Evolutionary conservation across 805 yeast species (phyloP).

Genomic region (Teunomyces pallodes): DNA sequence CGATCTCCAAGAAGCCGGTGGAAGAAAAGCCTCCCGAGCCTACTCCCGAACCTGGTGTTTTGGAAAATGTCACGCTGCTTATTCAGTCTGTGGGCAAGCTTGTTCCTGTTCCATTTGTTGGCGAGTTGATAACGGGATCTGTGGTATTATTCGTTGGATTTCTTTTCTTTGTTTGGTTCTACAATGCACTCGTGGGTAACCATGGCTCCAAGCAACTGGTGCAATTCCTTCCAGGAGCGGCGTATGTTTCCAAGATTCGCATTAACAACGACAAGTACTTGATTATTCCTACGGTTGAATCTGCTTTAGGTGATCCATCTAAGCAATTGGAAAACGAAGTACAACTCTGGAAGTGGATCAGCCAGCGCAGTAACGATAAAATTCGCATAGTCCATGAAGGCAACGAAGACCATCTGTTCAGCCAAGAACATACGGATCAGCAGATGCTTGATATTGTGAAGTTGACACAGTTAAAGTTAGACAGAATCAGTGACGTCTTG

Average conservation of each 20-base stretch:
- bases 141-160: slow-evolving; percentile 14
- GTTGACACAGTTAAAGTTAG: slow-evolving; percentile 43
- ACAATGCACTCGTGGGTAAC: slow-evolving; percentile 18
- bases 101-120: slow-evolving; percentile 28
- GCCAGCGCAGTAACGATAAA: slow-evolving; percentile 27
- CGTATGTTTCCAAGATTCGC: slow-evolving; percentile 13
- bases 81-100: slow-evolving; percentile 18
- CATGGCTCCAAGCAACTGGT: slow-evolving; percentile 8
- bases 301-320: slow-evolving; percentile 24
- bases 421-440: slow-evolving; percentile 30
- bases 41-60: slow-evolving; percentile 4
- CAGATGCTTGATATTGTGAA: slow-evolving; percentile 47
- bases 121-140: slow-evolving; percentile 22
- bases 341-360: slow-evolving; percentile 73
- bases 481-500: slow-evolving; percentile 22
- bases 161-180: slow-evolving; percentile 8
- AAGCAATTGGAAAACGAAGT: slow-evolving; percentile 49
- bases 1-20: slow-evolving; percentile 4
- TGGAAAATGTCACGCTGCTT: not conserved
- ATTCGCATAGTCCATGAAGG: slow-evolving; percentile 10
- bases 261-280: slow-evolving; percentile 37
- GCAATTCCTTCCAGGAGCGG: slow-evolving; percentile 8
- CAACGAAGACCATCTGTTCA: slow-evolving; percentile 6
- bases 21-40: slow-evolving; percentile 2
- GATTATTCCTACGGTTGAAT: slow-evolving; percentile 40